Base-by-base conservation (phyloP, 78 protist species). In the Dictyostelium citrinum region DNA sequence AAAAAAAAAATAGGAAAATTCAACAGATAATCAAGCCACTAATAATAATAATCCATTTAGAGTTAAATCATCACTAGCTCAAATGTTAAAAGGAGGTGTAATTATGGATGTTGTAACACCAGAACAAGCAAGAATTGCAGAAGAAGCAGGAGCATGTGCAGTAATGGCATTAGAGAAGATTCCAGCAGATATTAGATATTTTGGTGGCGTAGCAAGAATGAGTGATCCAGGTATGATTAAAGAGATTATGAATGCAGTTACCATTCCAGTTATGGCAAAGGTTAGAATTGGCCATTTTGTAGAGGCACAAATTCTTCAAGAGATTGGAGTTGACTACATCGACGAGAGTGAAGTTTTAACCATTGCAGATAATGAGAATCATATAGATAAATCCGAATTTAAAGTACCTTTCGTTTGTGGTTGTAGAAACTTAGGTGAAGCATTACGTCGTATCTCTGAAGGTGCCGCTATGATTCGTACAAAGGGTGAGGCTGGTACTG, bases 401-500 rank as follows among this genome's bases (percentile, higher is more conserved):
- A 79, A 55, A 43, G 97, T 97, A n/a, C 99, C 99, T 11, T 98
- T 97, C 24, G 99, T 98, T 9, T 97, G 99, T 82, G 99, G 99
- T 1, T 90, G 96, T 82, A 94, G 98, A 68, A 95, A 98, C 85
- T 84, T 98, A 0, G 99, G 99, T 49, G 99, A 98, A 37, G 99
- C 99, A 7, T 95, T 98, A 37, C 97, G 99, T 33, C 94, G 99
- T 33, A 96, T 98, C 37, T 91, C 90, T 12, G 99, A 98, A 58
- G 99, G 99, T 31, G 99, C 99, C 0, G 95, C 98, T 12, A 98
- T 98, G 99, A 97, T 98, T 93, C 94, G 99, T 68, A 97, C 98
- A 29, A 98, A 98, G 95, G 99, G 99, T 45, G 98, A 97, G 61
- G 99, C 99, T 2, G 99, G 99, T 27, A 98, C 99, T 10, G 99